Evolutionary conservation across 192 early-diverging fungal species (phyloP).

Genomic region (Globomyces pollinis-pini): DNA sequence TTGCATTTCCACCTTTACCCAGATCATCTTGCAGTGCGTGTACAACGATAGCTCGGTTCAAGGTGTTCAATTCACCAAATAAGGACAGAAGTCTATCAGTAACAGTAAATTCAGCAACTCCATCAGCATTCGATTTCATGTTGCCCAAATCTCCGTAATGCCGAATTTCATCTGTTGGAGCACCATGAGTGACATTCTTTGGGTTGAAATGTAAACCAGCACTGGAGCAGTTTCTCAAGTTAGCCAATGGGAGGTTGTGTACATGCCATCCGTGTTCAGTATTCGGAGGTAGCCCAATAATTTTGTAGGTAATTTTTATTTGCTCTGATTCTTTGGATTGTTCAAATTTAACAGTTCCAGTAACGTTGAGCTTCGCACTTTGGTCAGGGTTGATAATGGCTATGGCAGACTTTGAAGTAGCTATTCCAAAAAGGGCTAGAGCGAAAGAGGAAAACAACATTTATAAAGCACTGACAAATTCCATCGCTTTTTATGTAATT

Average conservation of each 20-base stretch:
- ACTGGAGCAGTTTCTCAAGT: conserved; percentile 4
- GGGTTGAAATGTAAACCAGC: conserved; percentile 75
- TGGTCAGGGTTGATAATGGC: not conserved
- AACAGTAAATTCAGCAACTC: conserved; percentile 41
- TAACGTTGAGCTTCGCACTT: not conserved
- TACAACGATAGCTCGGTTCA: conserved; percentile 57
- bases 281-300: conserved; percentile 4
- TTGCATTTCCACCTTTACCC: conserved; percentile 61
- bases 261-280: conserved; percentile 11
- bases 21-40: conserved; percentile 76
- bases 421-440: no score
- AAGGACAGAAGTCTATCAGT: conserved; percentile 64
- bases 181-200: conserved; percentile 68
- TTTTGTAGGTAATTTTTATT: not conserved
- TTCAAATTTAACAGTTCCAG: conserved; percentile 6
- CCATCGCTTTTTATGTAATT: no score
- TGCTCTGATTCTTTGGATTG: not conserved
- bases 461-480: no score
- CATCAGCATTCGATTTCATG: conserved; percentile 49
- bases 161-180: conserved; percentile 55
- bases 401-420: not conserved
- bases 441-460: no score
- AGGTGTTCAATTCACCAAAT: conserved; percentile 38
- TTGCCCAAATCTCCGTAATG: conserved; percentile 94
- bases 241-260: not conserved